Percentiles rank a stretch among this genome's conserved stretches.
phyloP scores from a whole-genome alignment of 164 flowering plant genomes.

The Aristolochia californica region DNA sequence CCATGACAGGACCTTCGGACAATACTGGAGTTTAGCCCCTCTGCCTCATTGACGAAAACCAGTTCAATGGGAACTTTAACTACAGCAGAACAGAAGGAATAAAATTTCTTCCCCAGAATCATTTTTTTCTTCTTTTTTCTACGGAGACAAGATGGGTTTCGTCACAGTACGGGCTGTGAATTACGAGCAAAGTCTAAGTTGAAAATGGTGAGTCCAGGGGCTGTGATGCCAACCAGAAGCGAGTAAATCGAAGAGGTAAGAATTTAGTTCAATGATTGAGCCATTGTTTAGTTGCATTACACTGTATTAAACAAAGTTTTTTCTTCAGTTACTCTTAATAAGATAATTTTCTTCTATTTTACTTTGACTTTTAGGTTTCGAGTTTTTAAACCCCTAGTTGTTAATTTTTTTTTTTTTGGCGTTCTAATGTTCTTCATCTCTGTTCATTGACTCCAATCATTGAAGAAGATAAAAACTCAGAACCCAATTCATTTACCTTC shows the following conservation, averaged over 20 bases:
- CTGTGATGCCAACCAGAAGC: not conserved
- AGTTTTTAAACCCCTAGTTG: not conserved
- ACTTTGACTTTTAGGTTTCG: not conserved
- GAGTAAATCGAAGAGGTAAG: not conserved
- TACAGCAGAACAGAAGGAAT: too few relatives aligned
- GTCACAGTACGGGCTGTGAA: too few relatives aligned
- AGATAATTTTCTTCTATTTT: not conserved
- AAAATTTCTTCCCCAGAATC: too few relatives aligned
- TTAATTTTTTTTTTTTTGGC: not conserved
- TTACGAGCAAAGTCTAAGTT: too few relatives aligned
- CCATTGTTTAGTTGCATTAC: not conserved
- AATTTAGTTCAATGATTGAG: slow-evolving; percentile 3
- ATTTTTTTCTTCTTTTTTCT: too few relatives aligned
- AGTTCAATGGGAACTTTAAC: too few relatives aligned
- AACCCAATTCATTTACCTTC: slow-evolving; percentile 1
- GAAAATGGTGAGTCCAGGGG: too few relatives aligned
- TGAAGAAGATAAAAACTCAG: not conserved
- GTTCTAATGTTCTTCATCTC: too few relatives aligned
- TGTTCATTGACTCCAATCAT: slow-evolving; percentile 3
- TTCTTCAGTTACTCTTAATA: not conserved
- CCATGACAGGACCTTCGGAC: too few relatives aligned
- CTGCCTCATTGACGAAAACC: too few relatives aligned
- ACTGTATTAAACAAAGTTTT: not conserved
- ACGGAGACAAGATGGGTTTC: too few relatives aligned
- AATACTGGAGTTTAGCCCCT: too few relatives aligned